Evolutionary conservation across 768 basidiomycete genomes (phyloP).

Genomic region (Boletus subcaerulescens): DNA sequence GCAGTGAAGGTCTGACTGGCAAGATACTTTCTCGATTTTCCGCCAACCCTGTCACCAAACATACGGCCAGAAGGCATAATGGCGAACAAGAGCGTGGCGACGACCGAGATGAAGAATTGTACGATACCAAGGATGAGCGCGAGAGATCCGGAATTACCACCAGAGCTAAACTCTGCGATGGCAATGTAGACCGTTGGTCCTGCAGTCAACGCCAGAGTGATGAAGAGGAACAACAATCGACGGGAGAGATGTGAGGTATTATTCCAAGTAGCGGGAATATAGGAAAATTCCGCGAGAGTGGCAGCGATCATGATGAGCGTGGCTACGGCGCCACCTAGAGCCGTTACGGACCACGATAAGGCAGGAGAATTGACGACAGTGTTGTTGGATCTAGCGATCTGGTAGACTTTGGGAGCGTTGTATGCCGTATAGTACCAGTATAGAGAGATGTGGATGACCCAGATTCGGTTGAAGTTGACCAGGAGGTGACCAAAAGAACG

Average conservation of each 20-base stretch:
- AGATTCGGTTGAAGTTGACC: slow-evolving; percentile 99
- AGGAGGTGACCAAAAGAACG: slow-evolving; percentile 95
- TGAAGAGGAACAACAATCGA: slow-evolving; percentile 81
- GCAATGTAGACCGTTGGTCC: slow-evolving; percentile 96
- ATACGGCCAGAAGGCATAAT: slow-evolving; percentile 95
- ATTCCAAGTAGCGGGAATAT: slow-evolving; percentile 98
- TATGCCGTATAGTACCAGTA: slow-evolving; percentile 97
- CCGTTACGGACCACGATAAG: slow-evolving; percentile 90
- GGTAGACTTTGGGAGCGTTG: slow-evolving; percentile 88
- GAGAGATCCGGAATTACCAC: slow-evolving; percentile 61
- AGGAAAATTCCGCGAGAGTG: slow-evolving; percentile 92
- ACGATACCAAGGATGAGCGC: slow-evolving; percentile 93
- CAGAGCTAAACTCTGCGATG: slow-evolving; percentile 63
- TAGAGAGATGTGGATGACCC: slow-evolving; percentile 94
- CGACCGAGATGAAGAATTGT: slow-evolving; percentile 91
- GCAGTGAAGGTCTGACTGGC: slow-evolving; percentile 99
- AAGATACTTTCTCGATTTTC: slow-evolving; percentile 94
- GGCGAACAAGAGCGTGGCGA: slow-evolving; percentile 83
- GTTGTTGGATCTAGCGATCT: slow-evolving; percentile 31
- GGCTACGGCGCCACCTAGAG: slow-evolving; percentile 94
- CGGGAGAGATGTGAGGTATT: slow-evolving; percentile 96
- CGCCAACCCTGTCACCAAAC: slow-evolving; percentile 97
- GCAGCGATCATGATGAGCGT: slow-evolving; percentile 95
- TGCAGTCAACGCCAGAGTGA: slow-evolving; percentile 87
- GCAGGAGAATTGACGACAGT: slow-evolving; percentile 61